A percentile compares a stretch with the other conserved stretches of the same genome.
Conservation (phyloP, 2,329 filamentous ascomycete species). For the Nannizzia gypsea region DNA sequence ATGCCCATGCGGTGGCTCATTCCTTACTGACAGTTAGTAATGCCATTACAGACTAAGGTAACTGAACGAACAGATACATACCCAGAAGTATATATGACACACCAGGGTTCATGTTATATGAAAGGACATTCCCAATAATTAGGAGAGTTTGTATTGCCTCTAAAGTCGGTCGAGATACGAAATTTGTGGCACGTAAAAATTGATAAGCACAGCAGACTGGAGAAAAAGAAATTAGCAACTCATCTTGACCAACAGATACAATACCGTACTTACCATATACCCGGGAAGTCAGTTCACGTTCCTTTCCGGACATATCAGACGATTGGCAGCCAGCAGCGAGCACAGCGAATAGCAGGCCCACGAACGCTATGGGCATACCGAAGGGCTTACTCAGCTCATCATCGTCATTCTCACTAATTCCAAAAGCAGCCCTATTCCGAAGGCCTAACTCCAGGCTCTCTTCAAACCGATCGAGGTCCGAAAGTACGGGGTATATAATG, state of each 20-base stretch:
- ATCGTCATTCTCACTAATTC: constrained; percentile 31
- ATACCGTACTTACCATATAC: constrained; percentile 41
- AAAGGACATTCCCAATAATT: constrained; percentile 50
- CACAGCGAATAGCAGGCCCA: constrained; percentile 50
- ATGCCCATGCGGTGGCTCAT: constrained; percentile 50
- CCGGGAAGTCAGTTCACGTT: constrained; percentile 51
- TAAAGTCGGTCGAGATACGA: constrained; percentile 48
- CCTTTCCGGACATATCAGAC: constrained; percentile 45
- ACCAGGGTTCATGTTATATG: constrained; percentile 54
- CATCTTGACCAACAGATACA: neutral
- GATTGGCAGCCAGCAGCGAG: constrained; percentile 53
- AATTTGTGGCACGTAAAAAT: constrained; percentile 52
- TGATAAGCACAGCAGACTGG: constrained; percentile 53
- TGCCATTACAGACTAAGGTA: neutral
- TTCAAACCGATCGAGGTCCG: constrained; percentile 45
- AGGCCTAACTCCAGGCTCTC: constrained; percentile 43
- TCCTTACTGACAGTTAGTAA: constrained; percentile 24
- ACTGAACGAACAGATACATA: constrained; percentile 14
- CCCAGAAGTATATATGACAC: constrained; percentile 51
- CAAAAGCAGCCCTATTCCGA: constrained; percentile 38
- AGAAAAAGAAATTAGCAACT: neutral
- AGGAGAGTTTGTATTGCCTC: constrained; percentile 52
- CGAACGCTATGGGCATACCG: constrained; percentile 46
- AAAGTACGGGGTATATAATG: constrained; percentile 50
- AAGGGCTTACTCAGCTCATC: constrained; percentile 46